Conservation (phyloP, 768 basidiomycete genomes). For the Peribolospora baueri region DNA sequence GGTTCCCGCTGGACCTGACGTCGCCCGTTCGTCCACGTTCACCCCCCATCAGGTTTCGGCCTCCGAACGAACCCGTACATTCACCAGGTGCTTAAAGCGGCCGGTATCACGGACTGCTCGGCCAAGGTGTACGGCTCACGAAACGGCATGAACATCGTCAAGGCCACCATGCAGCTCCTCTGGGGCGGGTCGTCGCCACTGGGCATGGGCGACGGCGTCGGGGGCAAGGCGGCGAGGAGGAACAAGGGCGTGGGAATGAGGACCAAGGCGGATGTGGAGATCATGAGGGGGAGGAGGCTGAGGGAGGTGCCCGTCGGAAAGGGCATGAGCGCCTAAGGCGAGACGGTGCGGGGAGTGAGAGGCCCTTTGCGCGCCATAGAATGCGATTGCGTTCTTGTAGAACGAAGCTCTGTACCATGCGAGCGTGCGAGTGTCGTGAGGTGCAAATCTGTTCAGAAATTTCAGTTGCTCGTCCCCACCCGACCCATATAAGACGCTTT, state of each 20-base stretch:
- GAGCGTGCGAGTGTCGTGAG: too few species aligned
- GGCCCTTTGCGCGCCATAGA: too few species aligned
- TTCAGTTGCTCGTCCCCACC: too few species aligned
- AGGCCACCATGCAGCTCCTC: constrained; percentile 55
- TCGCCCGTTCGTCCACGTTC: neutral
- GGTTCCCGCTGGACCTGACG: neutral
- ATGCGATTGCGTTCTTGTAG: too few species aligned
- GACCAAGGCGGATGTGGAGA: constrained; percentile 44
- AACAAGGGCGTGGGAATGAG: constrained; percentile 54
- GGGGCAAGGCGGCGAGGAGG: constrained; percentile 41
- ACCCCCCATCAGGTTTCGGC: constrained; percentile 59
- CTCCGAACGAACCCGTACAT: constrained; percentile 67
- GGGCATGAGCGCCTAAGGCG: neutral
- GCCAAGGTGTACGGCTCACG: constrained; percentile 87
- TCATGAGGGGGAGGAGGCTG: constrained; percentile 57
- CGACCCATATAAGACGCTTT: too few species aligned
- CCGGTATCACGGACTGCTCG: constrained; percentile 81
- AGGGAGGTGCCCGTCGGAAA: constrained; percentile 22
- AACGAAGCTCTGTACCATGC: too few species aligned
- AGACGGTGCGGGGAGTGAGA: too few species aligned
- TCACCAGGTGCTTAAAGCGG: constrained; percentile 65
- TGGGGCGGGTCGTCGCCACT: constrained; percentile 61
- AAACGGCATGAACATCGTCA: constrained; percentile 65
- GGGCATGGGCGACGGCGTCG: constrained; percentile 58
- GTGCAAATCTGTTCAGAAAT: too few species aligned